Base-by-base conservation (phyloP, 176 grass and related monocot species). In the Pharus latifolius region DNA sequence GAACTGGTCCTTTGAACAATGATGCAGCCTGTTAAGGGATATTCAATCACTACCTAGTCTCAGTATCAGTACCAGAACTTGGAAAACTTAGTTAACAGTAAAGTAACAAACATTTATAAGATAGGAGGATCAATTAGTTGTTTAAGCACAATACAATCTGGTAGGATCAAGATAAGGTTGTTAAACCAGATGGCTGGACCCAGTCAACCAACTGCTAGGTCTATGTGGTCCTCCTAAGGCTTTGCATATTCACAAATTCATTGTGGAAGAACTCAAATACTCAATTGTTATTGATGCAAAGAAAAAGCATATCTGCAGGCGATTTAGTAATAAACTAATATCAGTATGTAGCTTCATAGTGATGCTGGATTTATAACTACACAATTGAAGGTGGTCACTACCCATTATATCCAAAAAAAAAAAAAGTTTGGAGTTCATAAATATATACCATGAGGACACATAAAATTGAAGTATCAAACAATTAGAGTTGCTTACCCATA, bases 1-100 rank as follows among this genome's bases (percentile, higher is more conserved):
- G 96, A 20, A 95, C 84, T 31, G 96, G 96, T 70, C 96, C 96
- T 74, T 99, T 99, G 79, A 99, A 99, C 67, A 99, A 72, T 44
- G 96, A 99, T 60, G 90, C 96, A 59, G 96, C 87, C 90, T 99
- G 81, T 75, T 73, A 44, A 74, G 52, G 54, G 43, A 69, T 9
- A 81, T 48, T 32, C 6, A 73, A 60, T 26, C 60, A 80, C 2
- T 27, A 61, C 6, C 14, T 52, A 74, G 30, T 68, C 71, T 67
- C 6, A 87, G 24, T 63, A 66, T 1, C 15, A 55, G 16, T 45
- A 74, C 30, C 1, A 80, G 4, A 75, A 12, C 18, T 48, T 10
- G 13, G 24, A 6, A 42, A 53, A 74, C 52, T 6, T 25, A 52
- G 29, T 11, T 41, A 1, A 5, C 16, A 16, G 0, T 32, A 14